Base-by-base conservation (phyloP, 306 rosid species). In the Trifolium fragiferum region DNA sequence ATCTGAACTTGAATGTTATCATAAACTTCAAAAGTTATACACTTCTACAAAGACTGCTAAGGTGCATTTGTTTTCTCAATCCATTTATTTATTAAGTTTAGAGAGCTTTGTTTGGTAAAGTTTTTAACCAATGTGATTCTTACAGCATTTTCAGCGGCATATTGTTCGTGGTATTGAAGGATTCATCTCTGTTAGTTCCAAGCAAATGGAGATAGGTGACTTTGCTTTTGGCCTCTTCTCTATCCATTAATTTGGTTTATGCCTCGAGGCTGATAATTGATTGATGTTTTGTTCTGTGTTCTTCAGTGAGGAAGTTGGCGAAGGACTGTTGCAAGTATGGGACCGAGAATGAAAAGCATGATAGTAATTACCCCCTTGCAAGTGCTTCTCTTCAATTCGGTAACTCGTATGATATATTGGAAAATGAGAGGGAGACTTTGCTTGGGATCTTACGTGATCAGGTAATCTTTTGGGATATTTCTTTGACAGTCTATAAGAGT, bases 181-280 rank as follows among this genome's bases (percentile, higher is more conserved):
- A 53, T 81, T 89, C 60, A 78, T 80, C 18, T 84, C 97, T 61
- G 32, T 84, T 64, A 87, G 97, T 85, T 75, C 87, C 73, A 93
- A 93, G 86, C 97, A 93, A 85, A 85, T 89, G 90, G 91, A 87
- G 63, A 88, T 91, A 77, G 96, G 97, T 91, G 76, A 82, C 54
- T 69, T 55, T 63, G 46, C 66, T 82, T 80, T 76, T 66, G 30
- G 43, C 58, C 65, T 82, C 77, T 72, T 58, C 30, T 19, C 50
- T 13, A 11, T 76, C 18, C 74, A 7, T 70, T 80, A 15, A 44
- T 30, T 72, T 81, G 75, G 60, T 70, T 81, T 79, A 43, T 30
- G 76, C 63, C 58, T 35, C 41, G 27, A 80, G 78, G 57, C 44
- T 72, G 46, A 73, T 74, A 33, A 20, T 57, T 86, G 59, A 37